Base-by-base conservation (phyloP, 768 basidiomycete genomes). In the Suillus subluteus region DNA sequence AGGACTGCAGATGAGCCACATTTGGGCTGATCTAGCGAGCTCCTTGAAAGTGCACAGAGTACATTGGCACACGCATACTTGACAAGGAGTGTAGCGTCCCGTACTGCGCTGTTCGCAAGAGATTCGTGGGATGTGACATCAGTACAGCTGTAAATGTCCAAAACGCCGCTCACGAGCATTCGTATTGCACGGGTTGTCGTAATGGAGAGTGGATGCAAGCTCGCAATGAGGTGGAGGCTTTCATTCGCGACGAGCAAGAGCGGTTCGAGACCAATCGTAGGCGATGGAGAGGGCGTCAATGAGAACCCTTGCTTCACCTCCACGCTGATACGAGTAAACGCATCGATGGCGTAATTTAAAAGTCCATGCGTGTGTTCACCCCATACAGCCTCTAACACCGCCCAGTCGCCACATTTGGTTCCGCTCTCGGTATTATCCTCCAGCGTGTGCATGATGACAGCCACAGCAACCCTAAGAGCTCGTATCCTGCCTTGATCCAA, bases 401-500 rank as follows among this genome's bases (percentile, higher is more conserved):
- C 80, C 82, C 83, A 86, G 65, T 88, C 88, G 8, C 85, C 88
- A 43, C 40, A 21, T 43, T 43, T 43, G 18, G 59, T 61, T 30
- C 59, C 59, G 30, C 41, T 61, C 46, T 80, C 76, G 23, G 85
- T 84, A n/a, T 81, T 79, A 21, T 80, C 76, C 13, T 76, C 76
- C 1, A 92, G 74, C 58, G 88, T 88, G 26, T 80, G 80, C 38
- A 80, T 74, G 9, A 93, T 73, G 16, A 91, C 78, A 0, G 86
- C 86, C 16, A 91, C 70, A 0, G 91, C 87, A 37, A 91, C 87
- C 2, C 91, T 86, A 16, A 94, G 75, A 8, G 84, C 85, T 41
- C 87, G 84, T 23, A 92, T 72, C 55, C 85, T 80, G 23, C 83
- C 81, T 40, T 18, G 89, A 87, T 18, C 82, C 26, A 61, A 30